These are phyloP conservation scores for Orbilia quercus DNA, from an alignment of 2,329 filamentous ascomycete species.

Conservation along the genomic window DNA sequence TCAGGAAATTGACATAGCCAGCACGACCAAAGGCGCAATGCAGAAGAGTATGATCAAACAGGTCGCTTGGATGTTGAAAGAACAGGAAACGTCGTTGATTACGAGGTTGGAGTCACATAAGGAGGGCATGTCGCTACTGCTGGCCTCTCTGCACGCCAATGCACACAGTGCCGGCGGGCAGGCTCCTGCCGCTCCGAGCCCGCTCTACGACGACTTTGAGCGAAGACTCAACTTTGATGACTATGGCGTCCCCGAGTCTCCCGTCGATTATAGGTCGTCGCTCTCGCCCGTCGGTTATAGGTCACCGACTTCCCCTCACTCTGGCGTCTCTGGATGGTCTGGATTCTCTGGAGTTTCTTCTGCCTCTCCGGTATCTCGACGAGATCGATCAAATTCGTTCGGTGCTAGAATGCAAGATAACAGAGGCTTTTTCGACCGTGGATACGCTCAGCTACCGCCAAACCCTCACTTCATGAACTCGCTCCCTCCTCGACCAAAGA, in stretches of 20 bases:
- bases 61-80: constrained; percentile 51
- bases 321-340: constrained; percentile 53
- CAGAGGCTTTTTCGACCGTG: constrained; percentile 39
- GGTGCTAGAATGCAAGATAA: constrained; percentile 37
- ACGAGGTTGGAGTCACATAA: constrained; percentile 53
- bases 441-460: constrained; percentile 31
- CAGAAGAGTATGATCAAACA: constrained; percentile 52
- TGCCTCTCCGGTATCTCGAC: constrained; percentile 50
- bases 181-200: constrained; percentile 26
- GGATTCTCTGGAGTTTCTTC: constrained; percentile 52
- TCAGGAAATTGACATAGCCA: constrained; percentile 52
- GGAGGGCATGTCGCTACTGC: constrained; percentile 50
- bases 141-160: constrained; percentile 52
- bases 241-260: constrained; percentile 51
- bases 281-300: constrained; percentile 47
- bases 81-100: constrained; percentile 51
- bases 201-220: constrained; percentile 53
- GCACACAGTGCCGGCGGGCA: constrained; percentile 51
- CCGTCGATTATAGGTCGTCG: constrained; percentile 43
- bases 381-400: constrained; percentile 45
- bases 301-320: constrained; percentile 54
- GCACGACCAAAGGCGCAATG: constrained; percentile 53
- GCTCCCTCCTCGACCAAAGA: constrained; percentile 52
- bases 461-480: constrained; percentile 53
- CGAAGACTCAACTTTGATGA: constrained; percentile 53